Base-by-base conservation (phyloP, 1,284 basidiomycete genomes). In the Malassezia vespertilionis region DNA sequence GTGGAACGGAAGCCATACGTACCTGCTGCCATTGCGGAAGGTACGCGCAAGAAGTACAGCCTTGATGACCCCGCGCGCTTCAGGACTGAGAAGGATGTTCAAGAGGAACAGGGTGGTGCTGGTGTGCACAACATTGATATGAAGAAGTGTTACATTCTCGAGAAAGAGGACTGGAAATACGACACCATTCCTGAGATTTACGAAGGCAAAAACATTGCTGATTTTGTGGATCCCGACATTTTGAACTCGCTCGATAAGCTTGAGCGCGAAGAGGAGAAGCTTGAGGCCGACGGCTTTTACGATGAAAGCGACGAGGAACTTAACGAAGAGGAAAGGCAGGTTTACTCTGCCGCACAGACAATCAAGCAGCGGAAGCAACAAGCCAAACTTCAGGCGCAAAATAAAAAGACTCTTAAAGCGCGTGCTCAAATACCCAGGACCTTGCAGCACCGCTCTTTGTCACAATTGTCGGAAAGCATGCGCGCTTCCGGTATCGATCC, bases 201-300 rank as follows among this genome's bases (percentile, higher is more conserved):
- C 80, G 81, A 96, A 58, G 93, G 91, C 74, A 96, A 96, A 80
- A 99, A 99, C 75, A 76, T 99, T 46, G 90, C 90, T 31, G 91
- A 99, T 77, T 97, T 99, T 63, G 85, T 97, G 73, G 93, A 97
- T 72, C 85, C 89, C n/a, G 93, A 99, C 68, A 97, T 99, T 58
- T 81, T 82, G 32, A 88, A 90, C 73, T 90, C 87, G 74, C 81
- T 99, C 49, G 91, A 96, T 69, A 91, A 88, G 9, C 80, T 99
- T 44, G 93, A 99, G 75, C 80, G 85, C 30, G 91, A 99, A 71
- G 91, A 99, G 74, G 91, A 95, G 74, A 81, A 80, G 64, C 78
- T 99, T 22, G 79, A 89, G 71, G 83, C 82, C 1, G 86, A 96
- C 68, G 93, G 91, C 5, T 96, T 88, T 77, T 99, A 97, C 73